Base-by-base conservation (phyloP, 2,329 filamentous ascomycete species). In the Saccharata proteae region DNA sequence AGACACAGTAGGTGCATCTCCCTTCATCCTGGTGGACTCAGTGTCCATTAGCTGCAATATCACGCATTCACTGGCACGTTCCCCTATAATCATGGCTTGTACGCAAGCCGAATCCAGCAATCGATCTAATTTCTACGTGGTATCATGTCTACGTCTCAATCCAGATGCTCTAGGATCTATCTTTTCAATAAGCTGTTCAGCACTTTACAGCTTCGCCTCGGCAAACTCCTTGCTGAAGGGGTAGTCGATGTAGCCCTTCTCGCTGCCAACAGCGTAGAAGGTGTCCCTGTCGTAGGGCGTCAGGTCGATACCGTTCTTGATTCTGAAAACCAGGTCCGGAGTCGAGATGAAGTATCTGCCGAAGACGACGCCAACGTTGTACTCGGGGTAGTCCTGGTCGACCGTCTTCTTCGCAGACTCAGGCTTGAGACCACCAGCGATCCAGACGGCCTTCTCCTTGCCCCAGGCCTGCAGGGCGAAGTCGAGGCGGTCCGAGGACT, bases 261-360 rank as follows among this genome's bases (percentile, higher is more conserved):
- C 40, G n/a, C 40, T 47, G 40, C 47, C 48, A 1, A 45, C 36
- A 2, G 37, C 39, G 37, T 69, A 68, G 37, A 68, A 69, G 0
- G 54, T 58, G 19, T 51, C 45, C 5, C 64, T 47, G 41, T 68
- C 47, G 40, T 66, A 68, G 25, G 48, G 43, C n/a, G 45, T 54
- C 21, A 68, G 45, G 14, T 52, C 47, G 9, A 68, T 50, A 1
- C 57, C 57, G 33, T 64, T 45, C 40, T 55, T 37, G 17, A 69
- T 28, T 19, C 62, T 49, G 39, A 55, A 67, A 4, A 59, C 55
- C 12, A 69, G 44, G 42, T 69, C 64, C 3, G 65, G 65, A 6
- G 55, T 68, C 23, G 55, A 54, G 38, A 67, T 64, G 38, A 64
- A 69, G 33, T 57, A 58, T 15, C 64, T 43, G 5, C 65, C 65